A percentile compares a stretch with the other conserved stretches of the same genome.
Conservation (phyloP, 345 rosid species). For the Fremontodendron californicum region DNA sequence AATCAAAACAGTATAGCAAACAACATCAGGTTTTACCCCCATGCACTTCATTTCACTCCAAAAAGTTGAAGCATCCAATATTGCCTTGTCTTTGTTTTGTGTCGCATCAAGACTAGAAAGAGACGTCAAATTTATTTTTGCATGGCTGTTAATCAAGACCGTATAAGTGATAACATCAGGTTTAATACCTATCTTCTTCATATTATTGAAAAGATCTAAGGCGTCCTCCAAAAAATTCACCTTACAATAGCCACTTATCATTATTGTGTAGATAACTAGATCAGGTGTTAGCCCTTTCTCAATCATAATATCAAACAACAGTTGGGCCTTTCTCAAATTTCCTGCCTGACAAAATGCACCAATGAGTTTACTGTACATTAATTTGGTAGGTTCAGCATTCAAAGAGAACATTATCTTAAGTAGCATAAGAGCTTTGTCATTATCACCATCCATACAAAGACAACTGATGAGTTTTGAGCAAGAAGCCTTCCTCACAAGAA, state of each 20-base stretch:
- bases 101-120: slow-evolving; percentile 9
- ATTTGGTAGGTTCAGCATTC: slow-evolving; percentile 36
- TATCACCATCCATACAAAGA: slow-evolving; percentile 43
- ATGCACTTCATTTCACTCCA: slow-evolving; percentile 36
- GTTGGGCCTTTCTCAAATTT: slow-evolving; percentile 36
- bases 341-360: slow-evolving; percentile 39
- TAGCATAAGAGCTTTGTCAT: slow-evolving; percentile 33
- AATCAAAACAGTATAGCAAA: slow-evolving; percentile 61
- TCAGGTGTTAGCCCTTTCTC: slow-evolving; percentile 42
- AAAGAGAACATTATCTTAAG: slow-evolving; percentile 39
- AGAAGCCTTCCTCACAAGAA: slow-evolving; percentile 30
- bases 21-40: slow-evolving; percentile 44
- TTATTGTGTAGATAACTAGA: slow-evolving; percentile 50
- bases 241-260: slow-evolving; percentile 64
- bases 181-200: slow-evolving; percentile 55
- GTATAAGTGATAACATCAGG: slow-evolving; percentile 64
- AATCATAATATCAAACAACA: slow-evolving; percentile 33
- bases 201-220: slow-evolving; percentile 38
- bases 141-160: slow-evolving; percentile 47
- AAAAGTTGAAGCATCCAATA: slow-evolving; percentile 26
- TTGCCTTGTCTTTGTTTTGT: slow-evolving; percentile 15
- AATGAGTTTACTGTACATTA: slow-evolving; percentile 48
- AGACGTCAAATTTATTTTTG: slow-evolving; percentile 21
- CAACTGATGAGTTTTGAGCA: slow-evolving; percentile 46
- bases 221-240: slow-evolving; percentile 39